Evolutionary conservation across 139 green algal species (phyloP), one percentile per base, ranked within the genome.

Genomic region (Chlamydomonas asymmetrica): DNA sequence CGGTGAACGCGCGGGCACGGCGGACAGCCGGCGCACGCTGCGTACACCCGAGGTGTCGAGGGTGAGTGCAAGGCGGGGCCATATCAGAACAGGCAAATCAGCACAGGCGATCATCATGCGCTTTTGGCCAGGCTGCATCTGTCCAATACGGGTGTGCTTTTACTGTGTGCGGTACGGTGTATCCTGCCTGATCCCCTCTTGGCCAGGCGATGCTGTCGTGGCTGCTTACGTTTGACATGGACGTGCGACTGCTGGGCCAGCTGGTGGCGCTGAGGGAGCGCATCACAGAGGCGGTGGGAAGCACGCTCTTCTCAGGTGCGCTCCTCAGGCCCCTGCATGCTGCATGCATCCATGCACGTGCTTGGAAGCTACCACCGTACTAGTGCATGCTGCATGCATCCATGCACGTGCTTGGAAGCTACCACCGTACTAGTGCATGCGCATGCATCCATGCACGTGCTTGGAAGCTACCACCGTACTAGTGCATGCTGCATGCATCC

Each of bases 191-290:
- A n/a, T n/a, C n/a, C 45, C 10, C 45, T 16, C 10, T 52, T 10
- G 10, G 25, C 9, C 66, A 76, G 71, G 68, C 68, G 25, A 81
- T 74, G 63, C 41, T 81, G 5, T 45, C 48, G 0, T 89, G 84
- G 84, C 74, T 89, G 40, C 34, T 35, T 9, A 72, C 43, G 1
- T 86, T 86, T 74, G 56, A 82, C 41, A 78, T 89, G 84, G 80
- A 89, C 37, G 37, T 20, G 4, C 66, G 73, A 40, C 60, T 89
- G 64, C 66, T 89, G 69, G 32, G 45, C 20, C 84, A 89, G 71
- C 74, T 86, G 66, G 22, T 60, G 32, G 71, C 29, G 6, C 66
- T 86, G 25, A 63, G 59, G 65, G 61, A 66, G 27, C 71, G 73
- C 9, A 65, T 84, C 23, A 2, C 25, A 22, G 74, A 41, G 3